Evolutionary conservation across 768 basidiomycete genomes (phyloP).

Genomic region (Mycena alexandri): DNA sequence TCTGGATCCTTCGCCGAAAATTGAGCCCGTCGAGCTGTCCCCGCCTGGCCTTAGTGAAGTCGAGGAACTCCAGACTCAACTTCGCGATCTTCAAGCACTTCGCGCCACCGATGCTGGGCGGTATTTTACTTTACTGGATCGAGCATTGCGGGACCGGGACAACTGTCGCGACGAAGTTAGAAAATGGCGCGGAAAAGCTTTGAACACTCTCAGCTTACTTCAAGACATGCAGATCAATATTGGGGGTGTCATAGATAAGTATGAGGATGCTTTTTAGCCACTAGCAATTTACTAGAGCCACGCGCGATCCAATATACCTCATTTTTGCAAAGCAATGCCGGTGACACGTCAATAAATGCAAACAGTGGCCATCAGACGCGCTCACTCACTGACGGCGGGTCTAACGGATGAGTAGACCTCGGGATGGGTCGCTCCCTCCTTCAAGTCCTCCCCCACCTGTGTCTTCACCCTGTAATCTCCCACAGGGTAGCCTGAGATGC

Average conservation of each 20-base stretch:
- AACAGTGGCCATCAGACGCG: neutral
- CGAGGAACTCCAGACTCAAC: too few relatives aligned
- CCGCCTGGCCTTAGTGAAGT: too few relatives aligned
- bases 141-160: neutral
- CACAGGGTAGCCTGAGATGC: too few relatives aligned
- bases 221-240: neutral
- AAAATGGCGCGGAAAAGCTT: neutral
- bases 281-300: neutral
- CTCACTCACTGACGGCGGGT: neutral
- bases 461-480: neutral
- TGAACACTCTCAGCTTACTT: neutral
- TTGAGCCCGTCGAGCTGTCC: too few relatives aligned
- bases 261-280: neutral
- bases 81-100: too few relatives aligned
- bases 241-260: neutral
- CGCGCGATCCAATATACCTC: neutral
- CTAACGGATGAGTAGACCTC: neutral
- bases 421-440: neutral
- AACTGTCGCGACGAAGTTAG: neutral
- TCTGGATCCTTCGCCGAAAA: too few relatives aligned
- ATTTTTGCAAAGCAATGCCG: neutral
- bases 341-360: neutral
- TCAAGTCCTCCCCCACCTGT: neutral
- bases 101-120: too few relatives aligned
- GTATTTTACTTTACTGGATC: conserved; percentile 1